Evolutionary conservation across 768 basidiomycete species (phyloP), one percentile per base, ranked within the genome.

Genomic region (Rhizopogon vinicolor): DNA sequence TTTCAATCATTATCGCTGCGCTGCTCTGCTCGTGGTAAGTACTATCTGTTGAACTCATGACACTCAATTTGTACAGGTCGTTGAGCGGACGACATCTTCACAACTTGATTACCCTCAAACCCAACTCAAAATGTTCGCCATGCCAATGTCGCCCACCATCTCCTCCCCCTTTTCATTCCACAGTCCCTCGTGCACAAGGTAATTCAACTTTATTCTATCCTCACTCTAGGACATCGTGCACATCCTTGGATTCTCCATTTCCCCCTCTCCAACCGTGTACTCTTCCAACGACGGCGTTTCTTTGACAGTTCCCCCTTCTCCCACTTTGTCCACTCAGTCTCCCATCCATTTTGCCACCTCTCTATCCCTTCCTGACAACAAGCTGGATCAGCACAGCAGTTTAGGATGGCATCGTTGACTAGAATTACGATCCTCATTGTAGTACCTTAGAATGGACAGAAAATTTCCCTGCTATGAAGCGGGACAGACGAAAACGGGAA

Each of bases 241-340:
- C 57, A 3, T 76, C 76, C 0, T 45, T 71, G 7, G 74, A 75
- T 54, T 39, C 62, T n/a, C n/a, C 60, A 62, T 8, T 71, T 5
- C 72, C 1, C 63, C 72, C 1, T 65, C 69, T 14, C 61, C 69
- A 0, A 67, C 68, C 0, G 62, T 59, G 3, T 67, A 75, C 1
- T 72, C 74, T 6, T 76, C 72, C 0, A 74, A 77, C 16, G 78
- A 79, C 45, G 74, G 71, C 35, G 71, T 72, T 22, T 78, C 69
- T 0, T 63, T 68, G 7, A 55, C 57, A 7, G 67, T 70, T 1
- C 90, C 90, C 0, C 89, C 90, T 0, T 92, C 90, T 0, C 91
- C 90, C 1, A 91, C 91, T 0, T 76, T 89, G 8, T 89, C 91
- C 0, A 80, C 76, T 3, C 78, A 75, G 16, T 87, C 86, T 3